phyloP scores from a whole-genome alignment of 2,329 filamentous ascomycete species.

The Knufia fluminis region DNA sequence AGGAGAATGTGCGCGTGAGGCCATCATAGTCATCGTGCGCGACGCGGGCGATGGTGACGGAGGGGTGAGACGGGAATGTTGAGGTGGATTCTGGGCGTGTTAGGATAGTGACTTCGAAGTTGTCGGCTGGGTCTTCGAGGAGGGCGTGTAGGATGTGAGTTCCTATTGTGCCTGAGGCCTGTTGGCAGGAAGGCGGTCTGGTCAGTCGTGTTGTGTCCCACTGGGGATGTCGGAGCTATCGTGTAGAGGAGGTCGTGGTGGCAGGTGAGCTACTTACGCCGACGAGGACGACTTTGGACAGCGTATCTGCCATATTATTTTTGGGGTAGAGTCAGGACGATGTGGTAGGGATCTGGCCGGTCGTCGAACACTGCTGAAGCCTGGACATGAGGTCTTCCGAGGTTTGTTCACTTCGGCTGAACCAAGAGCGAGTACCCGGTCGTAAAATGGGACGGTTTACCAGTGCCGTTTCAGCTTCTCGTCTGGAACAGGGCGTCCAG shows the following conservation, averaged over 20 bases:
- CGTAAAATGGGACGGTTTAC: not conserved
- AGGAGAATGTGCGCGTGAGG: not conserved
- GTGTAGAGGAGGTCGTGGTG: not conserved
- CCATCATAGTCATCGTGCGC: not conserved
- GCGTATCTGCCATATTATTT: not conserved
- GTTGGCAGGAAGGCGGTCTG: not conserved
- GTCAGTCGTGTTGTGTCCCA: too few relatives aligned
- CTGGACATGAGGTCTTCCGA: not conserved
- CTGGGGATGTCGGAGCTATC: not conserved
- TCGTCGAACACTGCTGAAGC: not conserved
- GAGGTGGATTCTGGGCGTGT: not conserved
- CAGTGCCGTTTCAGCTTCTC: too few relatives aligned
- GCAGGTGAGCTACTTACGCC: not conserved
- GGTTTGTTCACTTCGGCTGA: not conserved
- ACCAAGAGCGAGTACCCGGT: not conserved
- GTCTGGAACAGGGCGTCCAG: too few relatives aligned
- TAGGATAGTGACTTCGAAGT: conserved; percentile 1
- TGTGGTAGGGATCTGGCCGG: not conserved
- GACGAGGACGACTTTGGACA: conserved; percentile 4
- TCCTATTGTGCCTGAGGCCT: conserved; percentile 6
- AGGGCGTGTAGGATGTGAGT: not conserved
- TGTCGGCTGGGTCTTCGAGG: not conserved
- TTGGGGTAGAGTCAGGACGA: too few relatives aligned
- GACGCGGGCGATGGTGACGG: not conserved
- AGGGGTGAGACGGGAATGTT: not conserved